These are phyloP conservation scores for Solanum chmielewskii DNA, from an alignment of 257 asterid genomes.

Conservation along the genomic window DNA sequence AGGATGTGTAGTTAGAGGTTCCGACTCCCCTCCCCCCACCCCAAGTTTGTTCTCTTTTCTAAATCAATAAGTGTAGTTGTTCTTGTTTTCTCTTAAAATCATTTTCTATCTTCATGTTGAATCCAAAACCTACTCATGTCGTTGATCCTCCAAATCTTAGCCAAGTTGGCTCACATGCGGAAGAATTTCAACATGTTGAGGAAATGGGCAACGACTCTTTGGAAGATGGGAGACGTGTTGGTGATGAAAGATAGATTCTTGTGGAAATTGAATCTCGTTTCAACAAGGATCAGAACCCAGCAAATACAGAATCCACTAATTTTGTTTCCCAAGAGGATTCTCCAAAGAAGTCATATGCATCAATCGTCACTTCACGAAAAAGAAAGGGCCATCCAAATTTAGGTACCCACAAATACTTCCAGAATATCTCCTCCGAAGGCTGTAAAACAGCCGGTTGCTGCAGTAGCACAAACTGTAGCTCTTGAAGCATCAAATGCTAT, in stretches of 20 bases:
- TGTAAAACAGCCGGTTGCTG: conserved; percentile 29
- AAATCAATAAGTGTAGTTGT: neutral
- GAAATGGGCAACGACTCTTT: conserved; percentile 25
- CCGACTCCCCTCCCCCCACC: neutral
- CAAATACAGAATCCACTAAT: conserved; percentile 21
- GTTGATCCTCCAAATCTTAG: conserved; percentile 24
- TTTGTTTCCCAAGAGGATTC: conserved; percentile 43
- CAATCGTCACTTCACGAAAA: conserved; percentile 57
- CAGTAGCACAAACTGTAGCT: conserved; percentile 21
- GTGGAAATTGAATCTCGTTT: conserved; percentile 31
- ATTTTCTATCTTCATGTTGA: conserved; percentile 7
- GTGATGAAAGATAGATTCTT: conserved; percentile 23
- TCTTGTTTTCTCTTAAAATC: neutral
- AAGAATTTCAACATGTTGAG: conserved; percentile 33
- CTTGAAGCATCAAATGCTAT: conserved; percentile 22
- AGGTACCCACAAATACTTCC: conserved; percentile 34
- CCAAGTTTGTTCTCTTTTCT: conserved; percentile 31
- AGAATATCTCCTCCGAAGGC: conserved; percentile 18
- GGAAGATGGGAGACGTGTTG: conserved; percentile 32
- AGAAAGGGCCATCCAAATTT: conserved; percentile 43
- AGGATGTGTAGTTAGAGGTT: conserved; percentile 18
- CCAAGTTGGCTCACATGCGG: conserved; percentile 25
- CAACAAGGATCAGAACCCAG: conserved; percentile 25
- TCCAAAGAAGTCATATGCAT: conserved; percentile 78
- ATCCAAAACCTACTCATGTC: conserved; percentile 51